Conservation (phyloP, 768 basidiomycete genomes). For the Roridomyces roridus region DNA sequence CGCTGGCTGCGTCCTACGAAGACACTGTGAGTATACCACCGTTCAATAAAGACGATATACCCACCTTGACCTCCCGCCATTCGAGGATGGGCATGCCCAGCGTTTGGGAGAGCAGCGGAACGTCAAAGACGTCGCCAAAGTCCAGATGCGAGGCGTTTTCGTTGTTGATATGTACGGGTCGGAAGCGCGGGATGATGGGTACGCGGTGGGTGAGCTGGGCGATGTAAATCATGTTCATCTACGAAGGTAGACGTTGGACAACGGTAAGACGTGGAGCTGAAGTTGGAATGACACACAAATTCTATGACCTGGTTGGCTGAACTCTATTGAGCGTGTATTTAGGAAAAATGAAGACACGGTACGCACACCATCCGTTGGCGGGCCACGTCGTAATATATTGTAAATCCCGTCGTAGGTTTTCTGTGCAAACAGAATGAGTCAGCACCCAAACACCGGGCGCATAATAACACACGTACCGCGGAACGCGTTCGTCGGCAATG, state of each 20-base stretch:
- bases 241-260: background rate
- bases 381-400: conserved; percentile 55
- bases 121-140: conserved; percentile 42
- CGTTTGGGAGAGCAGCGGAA: conserved; percentile 33
- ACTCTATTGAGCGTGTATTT: background rate
- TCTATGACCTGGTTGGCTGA: conserved; percentile 15
- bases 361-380: conserved; percentile 56
- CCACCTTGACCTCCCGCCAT: conserved; percentile 44
- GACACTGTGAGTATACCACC: background rate
- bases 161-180: conserved; percentile 32
- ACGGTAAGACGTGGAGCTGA: background rate
- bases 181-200: conserved; percentile 43
- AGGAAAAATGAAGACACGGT: conserved; percentile 39
- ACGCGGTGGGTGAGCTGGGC: conserved; percentile 38
- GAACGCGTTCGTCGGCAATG: background rate
- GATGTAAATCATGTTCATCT: conserved; percentile 43
- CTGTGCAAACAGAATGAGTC: conserved; percentile 23
- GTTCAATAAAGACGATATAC: background rate
- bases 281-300: background rate
- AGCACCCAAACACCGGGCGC: too few relatives aligned
- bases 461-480: background rate
- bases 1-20: conserved; percentile 29
- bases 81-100: conserved; percentile 40
- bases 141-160: conserved; percentile 27
- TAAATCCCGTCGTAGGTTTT: conserved; percentile 50